Evolutionary conservation across 208 protist genomes (phyloP).

Genomic region (Leishmania tropica): DNA sequence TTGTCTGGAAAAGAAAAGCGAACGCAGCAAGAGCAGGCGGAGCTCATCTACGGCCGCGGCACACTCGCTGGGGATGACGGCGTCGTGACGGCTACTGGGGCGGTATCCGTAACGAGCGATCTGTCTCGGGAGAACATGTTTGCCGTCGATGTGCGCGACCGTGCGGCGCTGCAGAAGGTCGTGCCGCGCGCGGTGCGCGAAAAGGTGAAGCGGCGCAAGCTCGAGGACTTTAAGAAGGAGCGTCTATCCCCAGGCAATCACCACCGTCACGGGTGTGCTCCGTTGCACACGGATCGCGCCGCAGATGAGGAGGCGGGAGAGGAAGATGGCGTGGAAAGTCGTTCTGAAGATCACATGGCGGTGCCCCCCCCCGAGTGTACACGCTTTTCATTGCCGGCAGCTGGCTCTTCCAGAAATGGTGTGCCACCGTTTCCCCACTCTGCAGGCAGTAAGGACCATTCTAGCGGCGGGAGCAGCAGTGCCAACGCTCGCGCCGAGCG

Average conservation of each 20-base stretch:
- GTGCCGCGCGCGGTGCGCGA: constrained; percentile 48
- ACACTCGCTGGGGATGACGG: constrained; percentile 18
- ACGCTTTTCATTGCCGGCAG: background rate
- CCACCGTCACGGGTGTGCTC: background rate
- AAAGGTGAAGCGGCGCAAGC: constrained; percentile 22
- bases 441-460: background rate
- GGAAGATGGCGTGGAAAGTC: background rate
- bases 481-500: background rate
- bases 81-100: background rate
- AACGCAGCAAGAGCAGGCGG: constrained; percentile 59
- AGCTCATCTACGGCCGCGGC: constrained; percentile 62
- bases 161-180: constrained; percentile 49
- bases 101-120: background rate
- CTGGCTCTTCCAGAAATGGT: background rate
- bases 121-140: constrained; percentile 31
- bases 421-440: background rate
- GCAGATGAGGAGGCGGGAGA: background rate
- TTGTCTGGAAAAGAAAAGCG: constrained; percentile 59
- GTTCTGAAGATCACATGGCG: background rate
- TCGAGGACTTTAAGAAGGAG: constrained; percentile 19
- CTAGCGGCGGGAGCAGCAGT: background rate
- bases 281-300: background rate
- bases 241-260: constrained; percentile 7
- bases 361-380: background rate
- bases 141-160: constrained; percentile 39